Evolutionary conservation across 2,329 filamentous ascomycete species (phyloP).

Genomic region (Trichoderma oligosporum): DNA sequence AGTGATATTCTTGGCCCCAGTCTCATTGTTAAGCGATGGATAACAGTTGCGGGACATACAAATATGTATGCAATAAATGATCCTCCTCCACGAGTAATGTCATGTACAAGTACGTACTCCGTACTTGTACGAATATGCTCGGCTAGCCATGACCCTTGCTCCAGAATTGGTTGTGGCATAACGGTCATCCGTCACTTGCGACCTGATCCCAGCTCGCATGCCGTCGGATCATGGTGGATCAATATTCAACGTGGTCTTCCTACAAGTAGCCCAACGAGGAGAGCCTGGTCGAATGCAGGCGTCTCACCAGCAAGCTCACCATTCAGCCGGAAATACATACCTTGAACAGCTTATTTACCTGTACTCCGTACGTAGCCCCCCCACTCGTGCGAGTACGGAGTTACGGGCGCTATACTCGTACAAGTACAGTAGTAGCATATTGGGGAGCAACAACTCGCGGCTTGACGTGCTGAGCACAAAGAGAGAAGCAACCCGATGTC

Average conservation of each 20-base stretch:
- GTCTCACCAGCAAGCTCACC: conserved; percentile 17
- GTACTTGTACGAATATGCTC: neutral
- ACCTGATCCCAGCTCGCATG: conserved; percentile 10
- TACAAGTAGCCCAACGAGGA: conserved; percentile 4
- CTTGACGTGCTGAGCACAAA: neutral
- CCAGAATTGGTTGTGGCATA: conserved; percentile 3
- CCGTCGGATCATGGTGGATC: conserved; percentile 19
- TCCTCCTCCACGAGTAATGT: conserved; percentile 12
- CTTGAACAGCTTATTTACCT: conserved; percentile 9
- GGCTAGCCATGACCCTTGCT: conserved; percentile 6
- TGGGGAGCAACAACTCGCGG: neutral
- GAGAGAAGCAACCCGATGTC: neutral
- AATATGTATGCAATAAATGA: conserved; percentile 4
- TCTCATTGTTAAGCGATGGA: conserved; percentile 10
- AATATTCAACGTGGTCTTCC: conserved; percentile 6
- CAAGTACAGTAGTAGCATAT: neutral
- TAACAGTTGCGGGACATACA: conserved; percentile 7
- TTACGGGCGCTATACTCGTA: neutral
- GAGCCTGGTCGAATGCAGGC: conserved; percentile 11
- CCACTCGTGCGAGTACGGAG: conserved; percentile 4
- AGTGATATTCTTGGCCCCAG: conserved; percentile 11
- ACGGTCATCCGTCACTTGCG: neutral
- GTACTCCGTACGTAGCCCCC: conserved; percentile 15
- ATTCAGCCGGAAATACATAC: conserved; percentile 19
- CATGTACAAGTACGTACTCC: neutral